Conservation (phyloP, 345 rosid species). For the Bretschneidera sinensis region DNA sequence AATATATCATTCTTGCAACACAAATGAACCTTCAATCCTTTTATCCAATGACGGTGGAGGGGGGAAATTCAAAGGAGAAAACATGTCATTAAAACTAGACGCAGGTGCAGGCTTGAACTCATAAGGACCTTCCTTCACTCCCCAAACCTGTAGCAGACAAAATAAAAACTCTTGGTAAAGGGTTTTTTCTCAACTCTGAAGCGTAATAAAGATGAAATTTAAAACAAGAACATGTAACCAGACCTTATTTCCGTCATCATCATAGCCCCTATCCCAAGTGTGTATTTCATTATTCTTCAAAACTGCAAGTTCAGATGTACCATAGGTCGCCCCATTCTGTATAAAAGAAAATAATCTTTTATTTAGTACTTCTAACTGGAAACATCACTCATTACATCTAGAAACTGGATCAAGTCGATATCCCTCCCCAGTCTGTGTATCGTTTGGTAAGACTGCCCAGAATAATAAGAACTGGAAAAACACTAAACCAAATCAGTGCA, state of each 20-base stretch:
- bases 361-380: not conserved
- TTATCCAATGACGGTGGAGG: conserved; percentile 48
- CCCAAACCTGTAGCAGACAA: conserved; percentile 67
- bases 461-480: not conserved
- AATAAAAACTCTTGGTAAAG: not conserved
- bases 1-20: conserved; percentile 52
- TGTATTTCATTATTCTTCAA: conserved; percentile 83
- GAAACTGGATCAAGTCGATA: too few species aligned
- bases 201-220: not conserved
- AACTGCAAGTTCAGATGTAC: conserved; percentile 78
- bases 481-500: not conserved
- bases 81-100: conserved; percentile 42
- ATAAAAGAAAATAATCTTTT: not conserved
- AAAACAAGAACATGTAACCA: not conserved
- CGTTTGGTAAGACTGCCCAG: too few species aligned
- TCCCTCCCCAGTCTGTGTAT: not conserved
- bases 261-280: conserved; percentile 87
- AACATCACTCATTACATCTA: too few species aligned
- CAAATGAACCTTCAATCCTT: conserved; percentile 75
- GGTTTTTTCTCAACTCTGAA: not conserved
- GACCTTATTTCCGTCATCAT: conserved; percentile 76
- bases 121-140: conserved; percentile 66
- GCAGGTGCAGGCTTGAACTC: conserved; percentile 78
- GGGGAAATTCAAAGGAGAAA: conserved; percentile 53
- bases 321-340: conserved; percentile 73